Evolutionary conservation across 2,329 filamentous ascomycete genomes (phyloP), one percentile per base, ranked within the genome.

Genomic region (Domatiomyces catenatus): DNA sequence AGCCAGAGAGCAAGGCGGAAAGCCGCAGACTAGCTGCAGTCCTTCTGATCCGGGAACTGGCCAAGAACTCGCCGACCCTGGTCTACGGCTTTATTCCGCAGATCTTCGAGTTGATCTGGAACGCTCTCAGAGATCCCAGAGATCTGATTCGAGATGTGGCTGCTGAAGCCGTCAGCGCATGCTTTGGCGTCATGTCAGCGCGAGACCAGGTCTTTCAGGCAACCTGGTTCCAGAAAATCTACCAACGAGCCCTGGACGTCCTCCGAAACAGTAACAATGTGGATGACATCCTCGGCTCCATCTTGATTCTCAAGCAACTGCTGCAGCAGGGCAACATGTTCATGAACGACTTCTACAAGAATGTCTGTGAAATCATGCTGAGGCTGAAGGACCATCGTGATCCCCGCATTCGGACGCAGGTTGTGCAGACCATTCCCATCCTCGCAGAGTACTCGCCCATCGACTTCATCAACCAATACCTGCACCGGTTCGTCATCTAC

Each of bases 401-500:
- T 59, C 72, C 80, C 3, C 84, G 88, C 36, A 92, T 96, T 58
- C 79, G 90, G 50, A 84, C 85, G 60, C 93, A 94, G 5, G 84
- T 96, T 28, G 86, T 96, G 39, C 76, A 86, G 49, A 81, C 95
- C 51, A 94, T 98, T 49, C 92, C 92, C 0, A 86, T 93, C 52
- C 76, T 98, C 20, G 92, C 93, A 42, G 87, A 84, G 60, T 98
- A 98, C 62, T 85, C 88, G 0, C 92, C 93, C 0, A 78, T 84
- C 43, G 88, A 95, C 54, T 98, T 98, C 64, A 85, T 86, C 50
- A 79, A 83, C 56, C 80, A 79, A 26, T 93, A 94, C 66, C 75
- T 98, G 2, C 89, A 95, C 66, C 86, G 88, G 62, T 96, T 94
- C 68, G 98, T 98, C 92, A 79, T 94, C 15, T 94, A 95, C 63